phyloP scores from a whole-genome alignment of 1,139 yeast species.

The Blastobotrys elegans region DNA sequence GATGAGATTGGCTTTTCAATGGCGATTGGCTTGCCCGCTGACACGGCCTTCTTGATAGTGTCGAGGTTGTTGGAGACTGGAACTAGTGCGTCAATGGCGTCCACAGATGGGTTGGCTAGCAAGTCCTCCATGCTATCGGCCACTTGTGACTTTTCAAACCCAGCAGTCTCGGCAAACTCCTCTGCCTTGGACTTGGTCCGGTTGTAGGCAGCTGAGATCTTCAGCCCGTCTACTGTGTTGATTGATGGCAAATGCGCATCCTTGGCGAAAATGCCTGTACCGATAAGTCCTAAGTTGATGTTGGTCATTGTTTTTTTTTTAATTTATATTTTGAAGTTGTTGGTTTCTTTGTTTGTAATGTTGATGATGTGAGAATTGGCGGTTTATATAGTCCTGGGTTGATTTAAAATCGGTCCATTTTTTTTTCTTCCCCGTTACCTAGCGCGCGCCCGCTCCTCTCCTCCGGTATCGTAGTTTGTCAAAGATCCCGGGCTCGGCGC shows the following conservation, averaged over 20 bases:
- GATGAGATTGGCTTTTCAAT: conserved; percentile 94
- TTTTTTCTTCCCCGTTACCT: background rate
- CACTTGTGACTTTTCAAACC: conserved; percentile 46
- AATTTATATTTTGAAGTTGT: background rate
- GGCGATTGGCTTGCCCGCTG: conserved; percentile 68
- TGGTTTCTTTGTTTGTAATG: background rate
- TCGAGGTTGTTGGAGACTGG: conserved; percentile 78
- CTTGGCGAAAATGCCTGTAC: conserved; percentile 81
- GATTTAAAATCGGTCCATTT: background rate
- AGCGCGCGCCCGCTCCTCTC: background rate
- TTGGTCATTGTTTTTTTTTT: background rate
- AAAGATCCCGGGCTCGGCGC: too few relatives aligned
- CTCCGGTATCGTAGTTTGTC: too few relatives aligned
- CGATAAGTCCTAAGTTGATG: conserved; percentile 65
- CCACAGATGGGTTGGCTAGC: conserved; percentile 58
- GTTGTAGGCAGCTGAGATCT: conserved; percentile 64
- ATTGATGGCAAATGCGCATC: conserved; percentile 77
- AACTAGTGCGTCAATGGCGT: conserved; percentile 73
- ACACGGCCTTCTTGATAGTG: conserved; percentile 58
- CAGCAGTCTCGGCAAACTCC: conserved; percentile 63
- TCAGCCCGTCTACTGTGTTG: conserved; percentile 42
- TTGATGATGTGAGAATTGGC: background rate
- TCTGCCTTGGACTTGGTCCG: conserved; percentile 81
- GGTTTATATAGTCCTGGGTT: too few relatives aligned
- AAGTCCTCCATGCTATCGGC: conserved; percentile 62